Conservation (phyloP, 345 rosid species). For the Brassica juncea region DNA sequence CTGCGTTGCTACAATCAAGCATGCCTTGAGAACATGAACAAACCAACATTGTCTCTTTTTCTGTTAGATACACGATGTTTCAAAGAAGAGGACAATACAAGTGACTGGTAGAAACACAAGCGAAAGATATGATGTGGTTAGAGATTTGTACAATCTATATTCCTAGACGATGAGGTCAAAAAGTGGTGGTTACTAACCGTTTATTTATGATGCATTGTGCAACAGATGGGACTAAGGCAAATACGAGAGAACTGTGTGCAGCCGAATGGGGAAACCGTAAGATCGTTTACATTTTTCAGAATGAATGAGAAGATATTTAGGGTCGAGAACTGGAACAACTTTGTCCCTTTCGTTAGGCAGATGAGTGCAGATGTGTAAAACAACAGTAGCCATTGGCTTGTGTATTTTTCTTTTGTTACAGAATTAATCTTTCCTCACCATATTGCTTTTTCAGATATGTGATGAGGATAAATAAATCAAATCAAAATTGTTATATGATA, state of each 20-base stretch:
- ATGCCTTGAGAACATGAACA: conserved; percentile 9
- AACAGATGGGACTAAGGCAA: conserved; percentile 59
- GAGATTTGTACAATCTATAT: conserved; percentile 19
- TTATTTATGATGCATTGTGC: conserved; percentile 4
- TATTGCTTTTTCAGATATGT: conserved; percentile 42
- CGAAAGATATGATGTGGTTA: conserved; percentile 59
- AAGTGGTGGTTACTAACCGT: conserved; percentile 11
- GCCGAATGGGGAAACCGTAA: conserved; percentile 59
- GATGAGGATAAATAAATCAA: conserved; percentile 41
- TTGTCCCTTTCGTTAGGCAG: conserved; percentile 66
- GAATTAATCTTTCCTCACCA: conserved; percentile 44
- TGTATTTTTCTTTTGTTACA: conserved; percentile 36
- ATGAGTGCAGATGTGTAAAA: conserved; percentile 56
- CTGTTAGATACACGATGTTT: conserved; percentile 49
- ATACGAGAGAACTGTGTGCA: conserved; percentile 57
- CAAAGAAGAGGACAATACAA: conserved; percentile 53
- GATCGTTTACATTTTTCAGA: conserved; percentile 70
- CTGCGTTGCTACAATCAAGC: neutral
- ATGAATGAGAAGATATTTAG: conserved; percentile 59
- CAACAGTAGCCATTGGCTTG: conserved; percentile 30
- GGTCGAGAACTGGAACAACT: conserved; percentile 68
- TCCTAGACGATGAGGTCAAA: neutral
- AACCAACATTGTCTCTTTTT: conserved; percentile 12
- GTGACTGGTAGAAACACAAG: conserved; percentile 64
- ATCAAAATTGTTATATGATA: conserved; percentile 19